Evolutionary conservation across 2,329 filamentous ascomycete genomes (phyloP).

Genomic region (Plenodomus lindquistii): DNA sequence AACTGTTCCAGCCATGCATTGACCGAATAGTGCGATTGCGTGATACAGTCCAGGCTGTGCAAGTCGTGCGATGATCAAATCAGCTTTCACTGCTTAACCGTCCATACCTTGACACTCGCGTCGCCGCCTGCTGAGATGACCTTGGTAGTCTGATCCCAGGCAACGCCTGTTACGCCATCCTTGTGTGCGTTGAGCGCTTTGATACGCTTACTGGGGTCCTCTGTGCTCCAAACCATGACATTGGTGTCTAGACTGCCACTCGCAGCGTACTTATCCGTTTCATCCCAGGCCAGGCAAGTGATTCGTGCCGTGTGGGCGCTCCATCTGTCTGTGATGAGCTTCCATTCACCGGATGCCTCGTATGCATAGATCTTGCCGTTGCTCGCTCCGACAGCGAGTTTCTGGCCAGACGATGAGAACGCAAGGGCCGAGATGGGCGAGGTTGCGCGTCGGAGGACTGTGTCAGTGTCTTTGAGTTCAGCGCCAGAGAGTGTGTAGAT

Average conservation of each 20-base stretch:
- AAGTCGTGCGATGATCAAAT: background rate
- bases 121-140: constrained; percentile 83
- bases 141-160: constrained; percentile 69
- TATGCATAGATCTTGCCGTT: constrained; percentile 89
- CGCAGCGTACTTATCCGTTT: constrained; percentile 72
- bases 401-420: constrained; percentile 77
- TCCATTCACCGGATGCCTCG: constrained; percentile 63
- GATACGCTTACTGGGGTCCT: constrained; percentile 79
- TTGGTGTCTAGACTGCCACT: constrained; percentile 90
- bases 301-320: constrained; percentile 71
- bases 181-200: constrained; percentile 91
- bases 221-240: constrained; percentile 87
- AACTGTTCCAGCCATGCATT: too few relatives aligned
- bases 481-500: constrained; percentile 69
- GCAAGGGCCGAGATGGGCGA: constrained; percentile 77
- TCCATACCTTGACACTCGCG: constrained; percentile 90
- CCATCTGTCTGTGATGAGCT: constrained; percentile 79
- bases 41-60: too few relatives aligned
- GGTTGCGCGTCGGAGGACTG: constrained; percentile 69
- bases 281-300: constrained; percentile 76
- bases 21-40: too few relatives aligned
- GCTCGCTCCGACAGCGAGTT: constrained; percentile 80
- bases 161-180: constrained; percentile 87
- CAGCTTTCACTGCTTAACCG: constrained; percentile 25
- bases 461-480: constrained; percentile 56